Evolutionary conservation across 352 stramenopile genomes (phyloP).

Genomic region (Phytophthora vignae): DNA sequence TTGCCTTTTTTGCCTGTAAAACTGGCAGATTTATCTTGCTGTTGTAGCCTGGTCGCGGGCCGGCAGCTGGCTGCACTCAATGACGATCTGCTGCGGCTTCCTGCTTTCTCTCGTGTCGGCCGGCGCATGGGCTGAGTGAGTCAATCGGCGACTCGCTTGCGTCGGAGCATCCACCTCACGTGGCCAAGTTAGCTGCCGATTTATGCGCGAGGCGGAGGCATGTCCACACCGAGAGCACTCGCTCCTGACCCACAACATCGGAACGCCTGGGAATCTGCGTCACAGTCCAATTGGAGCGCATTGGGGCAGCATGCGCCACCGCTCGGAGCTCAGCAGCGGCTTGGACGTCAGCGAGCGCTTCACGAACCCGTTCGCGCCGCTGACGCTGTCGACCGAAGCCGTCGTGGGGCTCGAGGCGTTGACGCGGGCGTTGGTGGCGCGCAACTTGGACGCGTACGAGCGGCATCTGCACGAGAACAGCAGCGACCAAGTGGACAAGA

Average conservation of each 20-base stretch:
- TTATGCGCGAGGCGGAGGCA: conserved; percentile 21
- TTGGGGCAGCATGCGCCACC: conserved; percentile 18
- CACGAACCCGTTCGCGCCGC: conserved; percentile 45
- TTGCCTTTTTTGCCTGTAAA: not conserved
- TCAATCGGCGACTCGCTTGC: not conserved
- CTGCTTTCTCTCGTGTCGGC: not conserved
- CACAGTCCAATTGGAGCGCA: conserved; percentile 10
- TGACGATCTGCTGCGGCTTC: conserved; percentile 23
- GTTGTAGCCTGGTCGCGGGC: not conserved
- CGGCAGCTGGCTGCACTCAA: conserved; percentile 5
- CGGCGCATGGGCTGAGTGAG: no score
- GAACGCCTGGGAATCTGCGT: conserved; percentile 2
- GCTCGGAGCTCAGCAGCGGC: not conserved
- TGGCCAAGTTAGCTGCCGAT: conserved; percentile 16
- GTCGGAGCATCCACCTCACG: not conserved
- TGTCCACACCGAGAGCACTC: conserved; percentile 24
- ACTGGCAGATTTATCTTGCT: no score
- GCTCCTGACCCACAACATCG: not conserved
- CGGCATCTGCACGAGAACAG: conserved; percentile 18
- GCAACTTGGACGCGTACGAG: conserved; percentile 49
- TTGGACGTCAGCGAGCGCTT: conserved; percentile 33
- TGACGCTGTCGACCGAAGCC: conserved; percentile 35
- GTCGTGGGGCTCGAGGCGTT: conserved; percentile 33
- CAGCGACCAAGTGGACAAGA: conserved; percentile 30
- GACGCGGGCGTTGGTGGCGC: conserved; percentile 35